These are phyloP conservation scores for Geosmithia flava DNA, from an alignment of 2,329 filamentous ascomycete genomes.

Conservation along the genomic window DNA sequence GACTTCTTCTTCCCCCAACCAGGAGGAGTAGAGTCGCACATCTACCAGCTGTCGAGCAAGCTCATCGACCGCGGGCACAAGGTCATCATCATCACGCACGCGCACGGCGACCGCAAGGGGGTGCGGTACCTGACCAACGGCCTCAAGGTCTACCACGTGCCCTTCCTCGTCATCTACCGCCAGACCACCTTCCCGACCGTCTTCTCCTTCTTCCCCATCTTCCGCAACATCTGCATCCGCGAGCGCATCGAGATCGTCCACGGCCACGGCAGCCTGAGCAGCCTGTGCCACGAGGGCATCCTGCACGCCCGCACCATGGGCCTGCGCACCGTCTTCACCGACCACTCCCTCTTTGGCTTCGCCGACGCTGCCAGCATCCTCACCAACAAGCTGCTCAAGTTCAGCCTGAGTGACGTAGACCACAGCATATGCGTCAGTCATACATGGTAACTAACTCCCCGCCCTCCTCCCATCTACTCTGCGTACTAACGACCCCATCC, in stretches of 20 bases:
- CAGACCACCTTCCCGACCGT: conserved; percentile 90
- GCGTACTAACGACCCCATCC: background rate
- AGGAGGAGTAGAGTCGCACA: conserved; percentile 93
- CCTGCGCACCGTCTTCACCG: conserved; percentile 87
- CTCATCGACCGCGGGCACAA: conserved; percentile 96
- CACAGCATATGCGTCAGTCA: conserved; percentile 98
- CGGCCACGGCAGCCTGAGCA: conserved; percentile 90
- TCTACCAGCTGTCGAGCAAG: conserved; percentile 94
- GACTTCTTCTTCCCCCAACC: conserved; percentile 99
- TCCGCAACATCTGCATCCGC: conserved; percentile 88
- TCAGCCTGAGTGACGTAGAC: conserved; percentile 89
- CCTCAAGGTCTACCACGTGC: conserved; percentile 95
- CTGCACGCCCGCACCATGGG: conserved; percentile 95
- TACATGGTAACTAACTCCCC: conserved; percentile 60
- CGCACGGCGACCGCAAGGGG: conserved; percentile 81
- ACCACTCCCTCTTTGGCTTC: conserved; percentile 95
- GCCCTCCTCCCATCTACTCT: background rate
- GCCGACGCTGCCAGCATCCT: conserved; percentile 92
- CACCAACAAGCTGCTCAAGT: conserved; percentile 95
- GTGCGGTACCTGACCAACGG: conserved; percentile 95
- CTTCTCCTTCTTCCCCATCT: conserved; percentile 97
- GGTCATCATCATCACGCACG: conserved; percentile 94
- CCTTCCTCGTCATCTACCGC: conserved; percentile 91
- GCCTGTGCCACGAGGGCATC: conserved; percentile 87
- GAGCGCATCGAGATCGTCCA: conserved; percentile 96